Percentiles rank a stretch among this genome's conserved stretches.
These are phyloP conservation scores for Xerocomus brunneocitrinus DNA, from an alignment of 768 basidiomycete genomes.

Conservation along the genomic window DNA sequence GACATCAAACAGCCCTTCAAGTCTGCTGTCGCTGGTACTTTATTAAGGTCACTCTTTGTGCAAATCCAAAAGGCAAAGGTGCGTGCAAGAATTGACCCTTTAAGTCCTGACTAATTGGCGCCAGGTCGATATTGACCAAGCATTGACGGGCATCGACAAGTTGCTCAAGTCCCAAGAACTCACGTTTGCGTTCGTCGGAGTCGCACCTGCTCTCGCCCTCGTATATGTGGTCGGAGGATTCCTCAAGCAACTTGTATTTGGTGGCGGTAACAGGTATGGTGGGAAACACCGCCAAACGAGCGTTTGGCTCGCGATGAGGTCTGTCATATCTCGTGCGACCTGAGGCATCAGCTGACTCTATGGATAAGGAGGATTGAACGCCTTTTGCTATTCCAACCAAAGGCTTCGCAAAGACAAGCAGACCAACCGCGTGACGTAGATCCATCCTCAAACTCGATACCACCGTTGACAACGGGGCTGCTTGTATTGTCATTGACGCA, in stretches of 20 bases:
- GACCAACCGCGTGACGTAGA: conserved; percentile 1
- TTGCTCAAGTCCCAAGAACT: conserved; percentile 91
- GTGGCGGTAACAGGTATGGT: conserved; percentile 52
- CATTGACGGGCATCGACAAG: conserved; percentile 87
- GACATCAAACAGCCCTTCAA: conserved; percentile 86
- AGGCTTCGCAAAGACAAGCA: conserved; percentile 14
- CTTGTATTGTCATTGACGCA: conserved; percentile 66
- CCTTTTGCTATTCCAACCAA: conserved; percentile 52
- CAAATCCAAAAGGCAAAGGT: conserved; percentile 97
- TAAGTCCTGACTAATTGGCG: neutral
- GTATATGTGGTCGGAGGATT: conserved; percentile 65
- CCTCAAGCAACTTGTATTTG: conserved; percentile 45
- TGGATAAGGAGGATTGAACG: conserved; percentile 58
- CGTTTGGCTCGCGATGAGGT: conserved; percentile 76
- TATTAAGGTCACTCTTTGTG: conserved; percentile 81
- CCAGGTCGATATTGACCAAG: conserved; percentile 89
- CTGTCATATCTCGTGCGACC: neutral
- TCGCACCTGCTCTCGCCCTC: conserved; percentile 82
- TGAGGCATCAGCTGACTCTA: conserved; percentile 5
- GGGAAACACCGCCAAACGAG: conserved; percentile 48
- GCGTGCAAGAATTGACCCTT: neutral
- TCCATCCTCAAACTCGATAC: conserved; percentile 17
- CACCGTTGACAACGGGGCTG: conserved; percentile 66
- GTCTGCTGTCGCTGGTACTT: conserved; percentile 73
- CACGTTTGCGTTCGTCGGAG: conserved; percentile 95